Percentiles rank a stretch among this genome's conserved stretches.
phyloP scores from a whole-genome alignment of 2,329 filamentous ascomycete species.

The Fonsecaea nubica region DNA sequence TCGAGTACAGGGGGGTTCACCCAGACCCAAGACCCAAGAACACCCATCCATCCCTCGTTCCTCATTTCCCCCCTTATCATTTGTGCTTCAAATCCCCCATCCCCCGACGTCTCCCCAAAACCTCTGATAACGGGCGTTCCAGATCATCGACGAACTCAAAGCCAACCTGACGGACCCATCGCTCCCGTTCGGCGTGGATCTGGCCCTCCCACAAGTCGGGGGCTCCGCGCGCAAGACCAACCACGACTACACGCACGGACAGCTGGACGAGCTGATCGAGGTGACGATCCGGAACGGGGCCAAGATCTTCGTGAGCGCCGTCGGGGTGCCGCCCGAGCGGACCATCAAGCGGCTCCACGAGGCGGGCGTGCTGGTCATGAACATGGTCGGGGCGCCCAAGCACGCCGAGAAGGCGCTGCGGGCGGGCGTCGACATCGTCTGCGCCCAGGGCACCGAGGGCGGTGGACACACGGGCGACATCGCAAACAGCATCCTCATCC shows the following conservation, averaged over 20 bases:
- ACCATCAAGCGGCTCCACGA: constrained; percentile 79
- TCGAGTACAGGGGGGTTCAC: too few relatives aligned
- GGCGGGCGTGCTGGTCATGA: constrained; percentile 86
- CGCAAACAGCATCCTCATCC: constrained; percentile 83
- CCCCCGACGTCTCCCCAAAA: too few relatives aligned
- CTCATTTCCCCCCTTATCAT: too few relatives aligned
- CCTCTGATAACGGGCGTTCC: constrained; percentile 61
- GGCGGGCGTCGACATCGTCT: constrained; percentile 86
- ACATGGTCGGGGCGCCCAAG: constrained; percentile 93
- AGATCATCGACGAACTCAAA: constrained; percentile 87
- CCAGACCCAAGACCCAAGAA: too few relatives aligned
- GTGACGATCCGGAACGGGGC: constrained; percentile 86
- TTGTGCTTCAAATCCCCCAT: too few relatives aligned
- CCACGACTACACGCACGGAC: constrained; percentile 91
- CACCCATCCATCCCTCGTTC: too few relatives aligned
- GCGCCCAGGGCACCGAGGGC: constrained; percentile 90
- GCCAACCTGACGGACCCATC: constrained; percentile 68
- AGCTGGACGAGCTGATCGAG: constrained; percentile 84
- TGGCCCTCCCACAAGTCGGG: constrained; percentile 88
- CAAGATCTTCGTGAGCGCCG: constrained; percentile 82
- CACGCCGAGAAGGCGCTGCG: constrained; percentile 89
- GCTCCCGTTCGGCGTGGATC: constrained; percentile 87
- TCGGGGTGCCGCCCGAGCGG: constrained; percentile 78
- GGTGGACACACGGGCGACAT: constrained; percentile 92
- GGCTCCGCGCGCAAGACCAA: constrained; percentile 86